Evolutionary conservation across 129 eudicot genomes (phyloP).

Genomic region (Logfia minima): DNA sequence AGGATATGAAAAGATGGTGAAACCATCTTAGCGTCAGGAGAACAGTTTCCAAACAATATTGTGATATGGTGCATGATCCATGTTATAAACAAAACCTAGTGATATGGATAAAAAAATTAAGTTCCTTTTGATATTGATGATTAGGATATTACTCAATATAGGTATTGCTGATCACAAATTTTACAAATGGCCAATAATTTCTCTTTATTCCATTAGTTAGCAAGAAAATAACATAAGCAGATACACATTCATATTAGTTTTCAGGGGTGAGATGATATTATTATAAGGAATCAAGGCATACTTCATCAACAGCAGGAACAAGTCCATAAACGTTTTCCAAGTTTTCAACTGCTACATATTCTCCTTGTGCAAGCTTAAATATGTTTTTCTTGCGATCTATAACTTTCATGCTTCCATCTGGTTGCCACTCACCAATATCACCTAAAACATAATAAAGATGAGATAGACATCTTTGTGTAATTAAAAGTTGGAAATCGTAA

Average conservation of each 20-base stretch:
- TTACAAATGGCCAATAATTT: too few relatives aligned
- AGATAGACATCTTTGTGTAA: background rate
- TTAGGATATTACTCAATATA: too few relatives aligned
- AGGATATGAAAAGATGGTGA: too few relatives aligned
- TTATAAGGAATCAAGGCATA: background rate
- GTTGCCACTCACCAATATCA: conserved; percentile 91
- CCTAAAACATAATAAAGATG: conserved; percentile 39
- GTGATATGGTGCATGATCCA: too few relatives aligned
- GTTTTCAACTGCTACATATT: conserved; percentile 92
- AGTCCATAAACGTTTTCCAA: conserved; percentile 78
- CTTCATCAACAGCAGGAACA: conserved; percentile 68
- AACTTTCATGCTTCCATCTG: conserved; percentile 86
- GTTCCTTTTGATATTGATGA: too few relatives aligned
- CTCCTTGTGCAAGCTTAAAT: conserved; percentile 91
- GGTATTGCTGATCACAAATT: too few relatives aligned
- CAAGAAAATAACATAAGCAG: background rate
- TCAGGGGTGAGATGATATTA: background rate
- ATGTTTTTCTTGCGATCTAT: conserved; percentile 87
- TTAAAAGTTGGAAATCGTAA: background rate
- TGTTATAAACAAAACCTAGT: too few relatives aligned
- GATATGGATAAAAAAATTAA: too few relatives aligned
- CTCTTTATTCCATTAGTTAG: too few relatives aligned
- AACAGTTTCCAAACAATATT: too few relatives aligned
- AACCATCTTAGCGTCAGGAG: too few relatives aligned
- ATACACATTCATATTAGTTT: background rate